Percentiles rank a stretch among this genome's conserved stretches.
Conservation (phyloP, 495 filamentous ascomycete genomes). For the Tuber umbilicatum region DNA sequence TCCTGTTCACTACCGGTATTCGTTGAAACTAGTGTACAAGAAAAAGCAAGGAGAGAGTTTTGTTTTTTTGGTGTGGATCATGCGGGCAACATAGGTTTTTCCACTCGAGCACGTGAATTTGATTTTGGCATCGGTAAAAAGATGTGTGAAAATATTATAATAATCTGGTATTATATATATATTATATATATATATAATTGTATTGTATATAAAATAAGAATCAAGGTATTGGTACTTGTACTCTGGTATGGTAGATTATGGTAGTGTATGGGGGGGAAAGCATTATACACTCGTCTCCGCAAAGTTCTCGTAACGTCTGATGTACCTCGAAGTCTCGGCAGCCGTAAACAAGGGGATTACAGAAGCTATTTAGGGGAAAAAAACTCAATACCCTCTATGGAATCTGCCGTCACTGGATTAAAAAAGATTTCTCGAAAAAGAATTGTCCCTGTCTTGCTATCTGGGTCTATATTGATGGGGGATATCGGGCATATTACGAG, state of each 20-base stretch:
- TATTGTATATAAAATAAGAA: not conserved
- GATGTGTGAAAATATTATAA: not conserved
- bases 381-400: no score
- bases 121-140: not conserved
- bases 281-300: no score
- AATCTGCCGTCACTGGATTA: no score
- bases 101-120: not conserved
- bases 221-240: not conserved
- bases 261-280: not conserved
- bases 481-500: no score
- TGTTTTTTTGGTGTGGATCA: not conserved
- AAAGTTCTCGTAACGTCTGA: no score
- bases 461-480: no score
- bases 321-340: no score
- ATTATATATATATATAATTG: not conserved
- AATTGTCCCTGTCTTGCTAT: no score
- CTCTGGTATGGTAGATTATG: not conserved
- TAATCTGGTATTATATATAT: not conserved
- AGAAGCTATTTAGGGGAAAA: no score
- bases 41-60: not conserved
- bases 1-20: not conserved
- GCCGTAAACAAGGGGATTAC: no score
- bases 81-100: not conserved
- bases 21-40: not conserved
- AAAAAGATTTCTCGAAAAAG: no score